Base-by-base conservation (phyloP, 2,329 filamentous ascomycete genomes). In the Phyllosticta citribraziliensis region DNA sequence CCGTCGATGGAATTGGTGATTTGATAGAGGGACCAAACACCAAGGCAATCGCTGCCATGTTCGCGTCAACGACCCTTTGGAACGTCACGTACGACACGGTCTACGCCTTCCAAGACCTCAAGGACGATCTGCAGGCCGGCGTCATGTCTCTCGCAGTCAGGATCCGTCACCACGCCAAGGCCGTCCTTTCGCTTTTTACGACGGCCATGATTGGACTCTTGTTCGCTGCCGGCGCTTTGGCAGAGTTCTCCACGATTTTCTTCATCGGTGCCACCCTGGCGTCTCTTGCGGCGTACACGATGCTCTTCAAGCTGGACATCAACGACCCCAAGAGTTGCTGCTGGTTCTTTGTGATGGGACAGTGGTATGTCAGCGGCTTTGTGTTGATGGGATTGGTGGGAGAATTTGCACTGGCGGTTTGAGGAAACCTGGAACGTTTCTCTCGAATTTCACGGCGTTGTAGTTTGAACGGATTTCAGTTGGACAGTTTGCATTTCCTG, bases 21-120 rank as follows among this genome's bases (percentile, higher is more conserved):
- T n/a, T 47, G 14, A 8, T 47, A 17, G 14, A 22, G 11, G 55
- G 33, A 9, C 33, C 55, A 20, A 24, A 20, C 50, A 59, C 22
- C 52, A 35, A 58, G 24, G 67, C 67, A 0, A 9, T 65, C 14
- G 5, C 59, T 10, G 66, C 62, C 54, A 63, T 70, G 19, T 66
- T 64, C 9, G 58, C 58, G 17, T 61, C 66, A 0, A 67, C 65
- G 47, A 60, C 70, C 10, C 20, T 72, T 17, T 69, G 69, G 61
- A 68, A 67, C 33, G 64, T 75, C 20, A 70, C 73, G 22, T 72
- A 72, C 57, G 73, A 76, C 56, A 71, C 69, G 5, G 64, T 76
- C 30, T 75, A 76, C 60, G 71, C 73, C 2, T 67, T 69, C 22
- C 71, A 74, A 51, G 74, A 76, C 60, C 65, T 69, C 2, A 64